Evolutionary conservation across 371 early-diverging fungal species (phyloP).

Genomic region (Cokeromyces recurvatus): DNA sequence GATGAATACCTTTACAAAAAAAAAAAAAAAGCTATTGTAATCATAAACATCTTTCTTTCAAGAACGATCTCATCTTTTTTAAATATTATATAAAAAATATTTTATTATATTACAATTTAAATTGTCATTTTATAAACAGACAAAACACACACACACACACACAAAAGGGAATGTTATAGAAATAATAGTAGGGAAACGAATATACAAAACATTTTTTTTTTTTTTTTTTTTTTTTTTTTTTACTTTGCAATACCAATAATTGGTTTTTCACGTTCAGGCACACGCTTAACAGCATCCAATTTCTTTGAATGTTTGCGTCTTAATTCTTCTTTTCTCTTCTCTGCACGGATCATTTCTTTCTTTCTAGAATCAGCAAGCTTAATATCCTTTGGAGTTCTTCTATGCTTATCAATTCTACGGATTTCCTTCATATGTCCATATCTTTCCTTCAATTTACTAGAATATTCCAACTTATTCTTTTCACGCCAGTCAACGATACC

Average conservation of each 20-base stretch:
- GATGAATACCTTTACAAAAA: no score
- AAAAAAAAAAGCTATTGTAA: no score
- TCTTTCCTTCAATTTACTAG: slow-evolving; percentile 87
- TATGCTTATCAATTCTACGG: slow-evolving; percentile 80
- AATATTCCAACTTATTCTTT: slow-evolving; percentile 76
- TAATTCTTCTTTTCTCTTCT: slow-evolving; percentile 82
- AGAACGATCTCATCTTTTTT: no score
- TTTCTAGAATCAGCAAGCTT: slow-evolving; percentile 73
- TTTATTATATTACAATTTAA: no score
- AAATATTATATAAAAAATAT: no score
- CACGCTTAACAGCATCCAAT: slow-evolving; percentile 54
- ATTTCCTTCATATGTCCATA: slow-evolving; percentile 94
- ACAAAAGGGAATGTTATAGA: no score
- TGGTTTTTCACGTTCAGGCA: slow-evolving; percentile 78
- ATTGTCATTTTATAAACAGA: no score
- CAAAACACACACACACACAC: no score
- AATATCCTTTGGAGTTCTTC: slow-evolving; percentile 82
- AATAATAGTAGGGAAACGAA: no score
- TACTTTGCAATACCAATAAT: slow-evolving; percentile 75
- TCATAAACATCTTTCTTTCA: no score
- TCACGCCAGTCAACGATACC: slow-evolving; percentile 80
- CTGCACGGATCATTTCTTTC: slow-evolving; percentile 73
- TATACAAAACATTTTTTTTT: no score
- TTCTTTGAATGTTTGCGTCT: slow-evolving; percentile 73
- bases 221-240: no score